Base-by-base conservation (phyloP, 352 stramenopile species). In the Pythium coloratum region DNA sequence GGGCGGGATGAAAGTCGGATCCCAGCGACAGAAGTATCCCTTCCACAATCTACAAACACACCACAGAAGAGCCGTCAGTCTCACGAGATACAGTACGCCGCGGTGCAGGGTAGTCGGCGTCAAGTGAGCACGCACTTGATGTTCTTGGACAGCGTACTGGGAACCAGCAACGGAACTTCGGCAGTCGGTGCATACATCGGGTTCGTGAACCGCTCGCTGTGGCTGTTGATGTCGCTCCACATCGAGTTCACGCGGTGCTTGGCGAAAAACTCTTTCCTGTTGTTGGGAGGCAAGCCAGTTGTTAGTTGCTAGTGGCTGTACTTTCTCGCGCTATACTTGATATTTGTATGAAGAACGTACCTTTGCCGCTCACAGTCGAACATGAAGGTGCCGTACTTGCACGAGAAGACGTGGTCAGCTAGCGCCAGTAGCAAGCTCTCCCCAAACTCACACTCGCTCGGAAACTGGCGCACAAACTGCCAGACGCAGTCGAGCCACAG, bases 401-500 rank as follows among this genome's bases (percentile, higher is more conserved):
- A 98, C 18, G 91, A 98, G 71, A 98, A 99, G 14, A 99, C 81
- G 66, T 99, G 92, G 61, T 99, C 96, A 0, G 94, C 95, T 2
- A 99, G 77, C 9, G 93, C 73, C n/a, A 99, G 70, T 36, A 99
- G 73, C 6, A 97, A 59, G 4, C 71, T 81, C 60, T 96, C 84
- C 71, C 97, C 99, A 80, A 99, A 99, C 77, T 99, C 97, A 70
- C 98, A 99, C 66, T 90, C 90, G 13, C 88, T 88, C 20, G 97
- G 97, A 70, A 97, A 99, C 71, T 99, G 97, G 40, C 95, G 89
- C 36, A 98, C 77, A 38, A 99, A 84, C 78, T 99, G 97, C 84
- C 94, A 99, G 4, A 99, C 92, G 68, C 94, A 99, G 83, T 99
- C 98, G 34, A 99, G 69, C 82, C 98, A 99, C 61, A 99, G 92